Evolutionary conservation across 441 rosid species (phyloP).

Genomic region (Brassica balearica): DNA sequence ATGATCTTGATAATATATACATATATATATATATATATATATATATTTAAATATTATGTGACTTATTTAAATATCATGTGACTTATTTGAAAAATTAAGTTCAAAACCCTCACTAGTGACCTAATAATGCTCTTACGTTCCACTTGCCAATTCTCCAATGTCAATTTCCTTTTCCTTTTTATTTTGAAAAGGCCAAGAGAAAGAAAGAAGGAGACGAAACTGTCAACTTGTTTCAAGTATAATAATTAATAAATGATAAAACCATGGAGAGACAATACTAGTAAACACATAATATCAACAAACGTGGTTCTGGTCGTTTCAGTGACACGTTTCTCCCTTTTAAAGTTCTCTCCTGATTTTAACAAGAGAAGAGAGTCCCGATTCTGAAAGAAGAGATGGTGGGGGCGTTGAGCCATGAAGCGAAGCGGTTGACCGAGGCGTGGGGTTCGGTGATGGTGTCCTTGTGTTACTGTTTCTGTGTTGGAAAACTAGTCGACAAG

Average conservation of each 20-base stretch:
- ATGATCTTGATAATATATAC: no score
- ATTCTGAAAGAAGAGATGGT: not conserved
- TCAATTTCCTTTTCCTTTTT: no score
- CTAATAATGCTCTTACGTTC: no score
- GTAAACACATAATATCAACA: not conserved
- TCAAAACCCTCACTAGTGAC: no score
- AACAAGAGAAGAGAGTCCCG: not conserved
- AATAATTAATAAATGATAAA: not conserved
- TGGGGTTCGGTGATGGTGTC: conserved; percentile 11
- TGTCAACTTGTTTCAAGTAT: no score
- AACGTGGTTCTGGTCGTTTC: not conserved
- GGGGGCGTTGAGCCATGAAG: conserved; percentile 6
- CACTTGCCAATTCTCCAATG: no score
- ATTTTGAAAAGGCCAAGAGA: no score
- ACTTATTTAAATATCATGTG: no score
- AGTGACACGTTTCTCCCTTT: not conserved
- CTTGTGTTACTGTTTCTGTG: conserved; percentile 15
- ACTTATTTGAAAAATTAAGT: no score
- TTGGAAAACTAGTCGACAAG: not conserved
- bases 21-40: no score
- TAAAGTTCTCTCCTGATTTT: not conserved
- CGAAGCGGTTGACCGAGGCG: conserved; percentile 14
- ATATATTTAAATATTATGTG: no score
- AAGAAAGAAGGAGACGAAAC: no score
- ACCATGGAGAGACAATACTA: not conserved